phyloP scores from a whole-genome alignment of 2,329 filamentous ascomycete genomes.

The Aspergillus chevalieri region DNA sequence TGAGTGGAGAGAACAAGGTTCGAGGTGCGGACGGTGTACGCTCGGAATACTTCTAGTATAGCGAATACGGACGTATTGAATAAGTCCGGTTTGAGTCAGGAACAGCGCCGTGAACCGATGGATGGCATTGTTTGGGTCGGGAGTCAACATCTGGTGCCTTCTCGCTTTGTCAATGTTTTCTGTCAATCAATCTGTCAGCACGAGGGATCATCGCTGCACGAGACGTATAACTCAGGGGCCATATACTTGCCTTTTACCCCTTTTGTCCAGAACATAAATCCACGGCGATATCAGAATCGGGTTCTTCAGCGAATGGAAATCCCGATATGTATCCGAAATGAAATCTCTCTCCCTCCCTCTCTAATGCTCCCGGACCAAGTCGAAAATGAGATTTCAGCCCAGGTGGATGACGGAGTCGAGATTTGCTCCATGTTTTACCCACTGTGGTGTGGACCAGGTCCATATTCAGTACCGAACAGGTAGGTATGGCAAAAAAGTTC shows the following conservation, averaged over 20 bases:
- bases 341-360: background rate
- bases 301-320: too few relatives aligned
- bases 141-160: background rate
- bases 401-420: background rate
- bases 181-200: background rate
- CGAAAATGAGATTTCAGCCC: background rate
- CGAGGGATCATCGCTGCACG: background rate
- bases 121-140: background rate
- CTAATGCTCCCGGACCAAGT: background rate
- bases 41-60: too few relatives aligned
- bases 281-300: too few relatives aligned
- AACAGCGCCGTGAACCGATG: background rate
- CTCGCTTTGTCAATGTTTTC: background rate
- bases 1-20: background rate
- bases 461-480: background rate
- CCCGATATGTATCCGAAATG: background rate
- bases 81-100: background rate
- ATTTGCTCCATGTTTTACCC: background rate
- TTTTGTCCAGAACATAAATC: too few relatives aligned
- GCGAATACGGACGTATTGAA: too few relatives aligned
- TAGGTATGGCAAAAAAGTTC: background rate
- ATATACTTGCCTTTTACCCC: too few relatives aligned
- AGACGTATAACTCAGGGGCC: background rate
- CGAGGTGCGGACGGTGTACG: too few relatives aligned
- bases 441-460: background rate